Evolutionary conservation across 495 filamentous ascomycete species (phyloP), one percentile per base, ranked within the genome.

Genomic region (Penicillium psychrofluorescens): DNA sequence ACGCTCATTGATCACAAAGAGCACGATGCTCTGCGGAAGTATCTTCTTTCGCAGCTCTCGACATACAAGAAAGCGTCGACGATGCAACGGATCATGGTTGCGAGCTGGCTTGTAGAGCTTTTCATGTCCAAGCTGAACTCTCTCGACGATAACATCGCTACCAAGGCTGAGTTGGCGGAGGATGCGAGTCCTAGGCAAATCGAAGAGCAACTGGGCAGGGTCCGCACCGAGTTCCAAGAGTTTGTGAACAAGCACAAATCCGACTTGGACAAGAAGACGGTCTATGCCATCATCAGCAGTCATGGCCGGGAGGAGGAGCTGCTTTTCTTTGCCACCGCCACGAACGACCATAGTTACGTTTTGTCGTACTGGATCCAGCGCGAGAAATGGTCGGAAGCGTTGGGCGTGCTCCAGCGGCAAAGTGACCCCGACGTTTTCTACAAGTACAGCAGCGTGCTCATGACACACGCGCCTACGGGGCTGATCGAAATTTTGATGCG

Each of bases 111-210:
- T 40, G 74, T 95, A 12, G 92, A 98, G 52, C 74, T 95, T 7
- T 97, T 92, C 63, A 98, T 98, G 92, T 85, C 88, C 3, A 96
- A 95, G 64, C 73, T 97, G 29, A 96, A 97, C 54, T 83, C 84
- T 4, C 79, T 98, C 0, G 94, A 97, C 57, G 92, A 98, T 60
- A 88, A 87, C 11, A 88, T 97, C 40, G 83, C 88, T 31, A 95
- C 94, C 0, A 85, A 90, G 50, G 88, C 88, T 1, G 88, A 95
- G 51, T 66, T 95, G 32, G 78, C 81, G 4, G 85, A 86, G 48
- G 80, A 77, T 15, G 70, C 80, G 13, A 86, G 78, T 49, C 72
- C 80, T 0, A 76, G 74, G 22, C 81, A 92, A 41, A 83, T 86
- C 12, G 74, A 80, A 51, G 74, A 85, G 46, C 81, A 94, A 55